Percentiles rank a stretch among this genome's conserved stretches.
phyloP scores from a whole-genome alignment of 495 filamentous ascomycete genomes.

The Podospora pseudocomata region DNA sequence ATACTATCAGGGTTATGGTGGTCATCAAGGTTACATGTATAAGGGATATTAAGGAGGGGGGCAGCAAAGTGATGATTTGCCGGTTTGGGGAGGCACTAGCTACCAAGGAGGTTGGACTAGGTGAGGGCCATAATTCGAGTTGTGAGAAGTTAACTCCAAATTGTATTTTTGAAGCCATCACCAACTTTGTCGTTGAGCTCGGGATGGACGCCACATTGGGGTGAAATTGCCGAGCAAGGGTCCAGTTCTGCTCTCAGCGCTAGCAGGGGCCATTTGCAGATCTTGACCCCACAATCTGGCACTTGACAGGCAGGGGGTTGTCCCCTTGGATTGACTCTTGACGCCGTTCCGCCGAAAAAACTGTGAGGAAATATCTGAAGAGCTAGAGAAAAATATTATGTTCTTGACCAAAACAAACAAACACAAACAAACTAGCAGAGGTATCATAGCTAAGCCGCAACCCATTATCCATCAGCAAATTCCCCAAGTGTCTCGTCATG shows the following conservation, averaged over 20 bases:
- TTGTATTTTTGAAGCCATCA: background rate
- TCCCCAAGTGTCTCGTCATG: background rate
- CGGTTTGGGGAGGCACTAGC: too few relatives aligned
- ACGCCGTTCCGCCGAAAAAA: too few relatives aligned
- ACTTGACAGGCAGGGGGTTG: background rate
- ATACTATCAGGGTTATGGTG: too few relatives aligned
- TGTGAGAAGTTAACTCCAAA: too few relatives aligned
- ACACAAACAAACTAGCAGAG: background rate
- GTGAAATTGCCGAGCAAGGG: background rate
- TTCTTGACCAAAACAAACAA: background rate
- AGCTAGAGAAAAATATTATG: background rate
- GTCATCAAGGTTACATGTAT: too few relatives aligned
- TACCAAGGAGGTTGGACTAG: too few relatives aligned
- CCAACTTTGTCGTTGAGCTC: background rate
- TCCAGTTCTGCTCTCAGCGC: background rate
- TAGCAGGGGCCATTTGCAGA: background rate
- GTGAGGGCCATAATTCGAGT: too few relatives aligned
- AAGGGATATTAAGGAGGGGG: too few relatives aligned
- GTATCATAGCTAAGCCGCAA: background rate
- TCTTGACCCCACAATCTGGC: background rate
- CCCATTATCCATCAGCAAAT: background rate
- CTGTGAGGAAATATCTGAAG: too few relatives aligned
- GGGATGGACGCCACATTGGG: background rate
- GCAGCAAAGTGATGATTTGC: too few relatives aligned
- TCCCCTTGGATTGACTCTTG: background rate